These are phyloP conservation scores for Haplosporangium sp. DNA, from an alignment of 371 early-diverging fungal species.

Conservation along the genomic window DNA sequence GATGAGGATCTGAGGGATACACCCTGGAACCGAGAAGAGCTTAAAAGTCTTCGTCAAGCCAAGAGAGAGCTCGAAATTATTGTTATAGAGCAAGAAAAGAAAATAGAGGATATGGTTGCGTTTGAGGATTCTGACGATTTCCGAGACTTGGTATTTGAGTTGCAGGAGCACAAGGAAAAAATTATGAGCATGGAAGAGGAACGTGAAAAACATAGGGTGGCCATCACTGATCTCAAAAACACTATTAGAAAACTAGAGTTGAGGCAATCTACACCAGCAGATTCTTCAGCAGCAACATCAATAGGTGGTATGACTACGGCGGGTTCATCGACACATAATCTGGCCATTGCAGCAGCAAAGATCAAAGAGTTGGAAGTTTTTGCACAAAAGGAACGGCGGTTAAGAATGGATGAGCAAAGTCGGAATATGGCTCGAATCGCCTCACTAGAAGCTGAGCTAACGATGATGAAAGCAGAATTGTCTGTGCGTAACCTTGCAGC, in stretches of 20 bases:
- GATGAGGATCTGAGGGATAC: slow-evolving; percentile 43
- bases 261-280: slow-evolving; percentile 15
- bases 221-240: slow-evolving; percentile 41
- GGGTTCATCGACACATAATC: neutral
- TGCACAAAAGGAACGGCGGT: slow-evolving; percentile 58
- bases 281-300: slow-evolving; percentile 6
- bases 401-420: slow-evolving; percentile 55
- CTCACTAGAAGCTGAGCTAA: slow-evolving; percentile 61
- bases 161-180: slow-evolving; percentile 61
- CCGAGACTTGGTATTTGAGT: slow-evolving; percentile 47
- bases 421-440: slow-evolving; percentile 56
- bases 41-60: slow-evolving; percentile 51
- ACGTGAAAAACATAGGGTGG: slow-evolving; percentile 25
- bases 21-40: slow-evolving; percentile 52
- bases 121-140: slow-evolving; percentile 60
- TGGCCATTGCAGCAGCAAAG: slow-evolving; percentile 19
- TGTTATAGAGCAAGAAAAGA: slow-evolving; percentile 48
- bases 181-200: slow-evolving; percentile 58
- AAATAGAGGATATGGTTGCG: slow-evolving; percentile 53
- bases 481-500: slow-evolving; percentile 47
- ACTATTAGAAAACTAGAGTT: slow-evolving; percentile 46
- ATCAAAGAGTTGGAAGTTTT: slow-evolving; percentile 37
- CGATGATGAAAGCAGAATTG: slow-evolving; percentile 56
- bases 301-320: slow-evolving; percentile 21
- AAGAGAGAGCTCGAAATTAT: slow-evolving; percentile 58